phyloP scores from a whole-genome alignment of 345 rosid genomes.

The Salix purpurea region DNA sequence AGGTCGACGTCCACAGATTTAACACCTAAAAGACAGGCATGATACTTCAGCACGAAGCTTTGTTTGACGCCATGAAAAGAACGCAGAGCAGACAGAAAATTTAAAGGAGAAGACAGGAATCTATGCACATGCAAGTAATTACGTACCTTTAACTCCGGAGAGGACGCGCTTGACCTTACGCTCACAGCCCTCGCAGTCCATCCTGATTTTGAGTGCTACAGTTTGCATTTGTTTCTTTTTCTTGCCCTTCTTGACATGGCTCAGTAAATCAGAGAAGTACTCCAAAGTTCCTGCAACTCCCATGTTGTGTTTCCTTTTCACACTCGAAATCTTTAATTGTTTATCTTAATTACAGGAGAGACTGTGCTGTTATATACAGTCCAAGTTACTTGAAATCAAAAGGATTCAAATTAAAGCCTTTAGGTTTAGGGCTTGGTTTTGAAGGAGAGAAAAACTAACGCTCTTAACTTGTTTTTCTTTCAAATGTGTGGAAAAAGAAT shows the following conservation, averaged over 20 bases:
- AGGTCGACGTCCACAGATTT: conserved; percentile 72
- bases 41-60: background rate
- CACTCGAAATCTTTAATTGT: background rate
- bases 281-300: conserved; percentile 74
- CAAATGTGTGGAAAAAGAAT: background rate
- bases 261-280: conserved; percentile 53
- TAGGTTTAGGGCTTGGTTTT: too few species aligned
- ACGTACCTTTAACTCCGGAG: conserved; percentile 57
- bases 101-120: background rate
- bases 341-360: background rate
- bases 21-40: conserved; percentile 38
- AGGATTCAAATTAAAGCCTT: too few species aligned
- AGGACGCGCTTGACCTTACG: conserved; percentile 77
- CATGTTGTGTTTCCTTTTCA: conserved; percentile 33
- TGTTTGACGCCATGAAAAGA: background rate
- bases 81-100: background rate
- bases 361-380: background rate
- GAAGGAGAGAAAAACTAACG: background rate
- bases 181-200: conserved; percentile 88
- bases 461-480: background rate
- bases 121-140: background rate
- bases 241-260: conserved; percentile 37
- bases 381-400: too few species aligned
- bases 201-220: conserved; percentile 68
- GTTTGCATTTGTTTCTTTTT: conserved; percentile 68